These are phyloP conservation scores for Xylaria digitata DNA, from an alignment of 2,329 filamentous ascomycete genomes.

Conservation along the genomic window DNA sequence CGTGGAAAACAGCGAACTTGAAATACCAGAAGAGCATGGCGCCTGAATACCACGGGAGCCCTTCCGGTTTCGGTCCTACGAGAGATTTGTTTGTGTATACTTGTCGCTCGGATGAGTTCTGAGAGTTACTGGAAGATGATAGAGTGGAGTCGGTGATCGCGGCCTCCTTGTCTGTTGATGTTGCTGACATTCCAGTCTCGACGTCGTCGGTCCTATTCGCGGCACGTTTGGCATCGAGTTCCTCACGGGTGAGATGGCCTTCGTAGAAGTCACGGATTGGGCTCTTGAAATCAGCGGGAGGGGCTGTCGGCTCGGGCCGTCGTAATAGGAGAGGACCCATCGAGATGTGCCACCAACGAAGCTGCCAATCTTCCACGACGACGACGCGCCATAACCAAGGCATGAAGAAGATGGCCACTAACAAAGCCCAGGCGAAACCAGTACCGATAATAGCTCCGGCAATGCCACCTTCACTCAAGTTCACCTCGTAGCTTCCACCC, in stretches of 20 bases:
- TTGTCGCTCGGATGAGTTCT: constrained; percentile 8
- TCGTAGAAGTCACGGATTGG: constrained; percentile 66
- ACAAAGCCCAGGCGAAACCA: constrained; percentile 60
- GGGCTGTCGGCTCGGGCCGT: constrained; percentile 54
- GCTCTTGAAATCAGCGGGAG: constrained; percentile 56
- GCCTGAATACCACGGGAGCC: constrained; percentile 50
- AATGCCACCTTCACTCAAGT: constrained; percentile 61
- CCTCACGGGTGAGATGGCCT: constrained; percentile 65
- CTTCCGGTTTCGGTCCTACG: constrained; percentile 43
- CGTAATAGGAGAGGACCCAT: constrained; percentile 65
- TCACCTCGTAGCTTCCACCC: constrained; percentile 59
- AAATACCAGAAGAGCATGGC: constrained; percentile 42
- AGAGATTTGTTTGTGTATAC: constrained; percentile 33
- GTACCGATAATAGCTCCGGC: constrained; percentile 66
- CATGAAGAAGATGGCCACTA: constrained; percentile 65
- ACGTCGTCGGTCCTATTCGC: constrained; percentile 42
- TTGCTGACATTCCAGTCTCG: constrained; percentile 40
- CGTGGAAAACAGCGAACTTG: constrained; percentile 39
- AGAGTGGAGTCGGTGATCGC: constrained; percentile 34
- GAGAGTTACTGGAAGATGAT: constrained; percentile 25
- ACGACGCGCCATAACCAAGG: constrained; percentile 70
- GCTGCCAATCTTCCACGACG: constrained; percentile 69
- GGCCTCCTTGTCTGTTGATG: constrained; percentile 32
- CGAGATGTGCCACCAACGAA: constrained; percentile 66
- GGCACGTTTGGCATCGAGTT: constrained; percentile 59